Evolutionary conservation across 176 grass and related monocot genomes (phyloP).

Genomic region (Melocanna baccifera): DNA sequence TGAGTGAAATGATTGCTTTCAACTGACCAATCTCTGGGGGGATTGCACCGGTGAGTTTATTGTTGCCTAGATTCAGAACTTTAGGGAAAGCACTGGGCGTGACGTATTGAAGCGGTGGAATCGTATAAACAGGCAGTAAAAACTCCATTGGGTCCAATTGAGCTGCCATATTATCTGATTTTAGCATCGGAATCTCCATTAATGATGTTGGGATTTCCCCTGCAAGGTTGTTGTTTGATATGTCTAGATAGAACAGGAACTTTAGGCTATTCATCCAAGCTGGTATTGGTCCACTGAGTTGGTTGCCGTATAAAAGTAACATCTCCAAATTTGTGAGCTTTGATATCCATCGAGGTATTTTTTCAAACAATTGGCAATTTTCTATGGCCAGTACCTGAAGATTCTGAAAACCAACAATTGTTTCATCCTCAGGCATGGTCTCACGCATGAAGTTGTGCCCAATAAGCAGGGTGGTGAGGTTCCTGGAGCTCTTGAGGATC

Average conservation of each 20-base stretch:
- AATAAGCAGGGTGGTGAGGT: constrained; percentile 33
- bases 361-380: background rate
- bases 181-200: constrained; percentile 22
- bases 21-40: background rate
- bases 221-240: constrained; percentile 37
- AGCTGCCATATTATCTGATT: background rate
- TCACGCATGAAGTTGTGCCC: background rate
- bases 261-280: constrained; percentile 23
- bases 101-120: background rate
- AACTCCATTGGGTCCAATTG: background rate
- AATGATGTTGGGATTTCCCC: constrained; percentile 30
- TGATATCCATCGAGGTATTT: constrained; percentile 40
- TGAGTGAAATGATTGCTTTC: background rate
- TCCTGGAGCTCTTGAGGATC: background rate
- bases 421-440: background rate
- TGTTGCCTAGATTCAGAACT: background rate
- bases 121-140: background rate
- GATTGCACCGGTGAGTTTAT: constrained; percentile 12
- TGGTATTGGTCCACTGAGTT: constrained; percentile 36
- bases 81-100: background rate
- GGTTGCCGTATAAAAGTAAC: background rate
- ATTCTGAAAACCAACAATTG: background rate
- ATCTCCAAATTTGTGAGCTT: constrained; percentile 14
- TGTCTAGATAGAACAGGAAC: constrained; percentile 28
- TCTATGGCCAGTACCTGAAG: background rate